Evolutionary conservation across 352 stramenopile genomes (phyloP), one percentile per base, ranked within the genome.

Genomic region (Elongisporangium prolatum): DNA sequence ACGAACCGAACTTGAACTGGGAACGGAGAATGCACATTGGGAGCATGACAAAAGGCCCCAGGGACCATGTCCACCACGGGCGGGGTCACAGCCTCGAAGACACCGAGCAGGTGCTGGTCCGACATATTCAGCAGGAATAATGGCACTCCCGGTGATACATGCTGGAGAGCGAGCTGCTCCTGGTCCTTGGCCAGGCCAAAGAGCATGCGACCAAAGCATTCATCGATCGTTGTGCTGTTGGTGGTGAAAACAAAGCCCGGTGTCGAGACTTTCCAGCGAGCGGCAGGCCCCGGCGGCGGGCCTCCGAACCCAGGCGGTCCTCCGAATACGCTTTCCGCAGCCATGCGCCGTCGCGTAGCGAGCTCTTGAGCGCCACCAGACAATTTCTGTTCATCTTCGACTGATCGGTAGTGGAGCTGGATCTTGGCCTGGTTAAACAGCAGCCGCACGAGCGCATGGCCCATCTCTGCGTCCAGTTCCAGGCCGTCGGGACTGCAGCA

Each of bases 61-160:
- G 88, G 88, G n/a, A 89, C 74, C 61, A 96, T 77, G 62, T 95
- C 92, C 47, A 74, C 38, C 8, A 93, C 72, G 7, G 80, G 67
- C 3, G 86, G 82, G 21, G 84, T 87, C 21, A 90, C 61, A 20
- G 88, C 88, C 64, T 96, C 86, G 20, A 96, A 96, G 21, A 95
- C 74, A 11, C 88, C 88, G 20, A 96, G 68, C 17, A 96, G 48
- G 37, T 95, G 84, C n/a, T 77, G 75, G 55, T 95, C 86, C 38
- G 84, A 87, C 62, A 92, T 72, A 64, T 96, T 95, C 37, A 96
- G 66, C 38, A 96, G 60, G 54, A 95, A 95, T 21, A 96, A 58
- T n/a, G 86, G 83, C 16, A 80, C 91, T 17, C 88, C 88, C 1
- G 80, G 83, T n/a, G 64, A 63, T 13, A 96, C 71, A 21, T 91